These are phyloP conservation scores for Fusarium napiforme DNA, from an alignment of 2,329 filamentous ascomycete genomes.

Conservation along the genomic window DNA sequence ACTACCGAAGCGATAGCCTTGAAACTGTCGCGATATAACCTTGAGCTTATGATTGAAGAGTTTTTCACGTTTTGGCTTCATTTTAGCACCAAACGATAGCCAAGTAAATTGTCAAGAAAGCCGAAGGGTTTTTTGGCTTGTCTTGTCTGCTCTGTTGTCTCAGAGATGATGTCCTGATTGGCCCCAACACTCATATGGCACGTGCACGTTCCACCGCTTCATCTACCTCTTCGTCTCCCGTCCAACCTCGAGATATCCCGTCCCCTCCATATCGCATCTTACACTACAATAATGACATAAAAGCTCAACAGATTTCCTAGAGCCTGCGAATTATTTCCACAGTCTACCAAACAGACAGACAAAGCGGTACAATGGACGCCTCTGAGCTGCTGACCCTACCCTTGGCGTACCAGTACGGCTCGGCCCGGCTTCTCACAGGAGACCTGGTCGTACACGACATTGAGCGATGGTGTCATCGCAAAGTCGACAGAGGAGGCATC, in stretches of 20 bases:
- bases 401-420: fast-evolving
- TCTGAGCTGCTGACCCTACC: background rate
- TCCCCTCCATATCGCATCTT: no score
- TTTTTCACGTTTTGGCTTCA: no score
- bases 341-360: fast-evolving
- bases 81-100: no score
- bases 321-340: fast-evolving
- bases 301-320: background rate
- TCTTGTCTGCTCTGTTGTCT: background rate
- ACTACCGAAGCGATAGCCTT: no score
- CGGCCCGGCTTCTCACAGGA: background rate
- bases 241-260: no score
- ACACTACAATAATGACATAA: no score
- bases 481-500: fast-evolving
- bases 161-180: no score
- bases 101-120: no score
- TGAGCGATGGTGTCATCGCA: background rate
- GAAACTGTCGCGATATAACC: no score
- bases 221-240: background rate
- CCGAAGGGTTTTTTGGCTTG: no score
- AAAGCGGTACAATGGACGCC: background rate
- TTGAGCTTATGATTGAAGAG: no score
- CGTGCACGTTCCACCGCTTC: background rate
- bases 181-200: background rate
- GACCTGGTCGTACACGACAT: background rate